Conservation (phyloP, 2,329 filamentous ascomycete species). For the Colletotrichum godetiae region DNA sequence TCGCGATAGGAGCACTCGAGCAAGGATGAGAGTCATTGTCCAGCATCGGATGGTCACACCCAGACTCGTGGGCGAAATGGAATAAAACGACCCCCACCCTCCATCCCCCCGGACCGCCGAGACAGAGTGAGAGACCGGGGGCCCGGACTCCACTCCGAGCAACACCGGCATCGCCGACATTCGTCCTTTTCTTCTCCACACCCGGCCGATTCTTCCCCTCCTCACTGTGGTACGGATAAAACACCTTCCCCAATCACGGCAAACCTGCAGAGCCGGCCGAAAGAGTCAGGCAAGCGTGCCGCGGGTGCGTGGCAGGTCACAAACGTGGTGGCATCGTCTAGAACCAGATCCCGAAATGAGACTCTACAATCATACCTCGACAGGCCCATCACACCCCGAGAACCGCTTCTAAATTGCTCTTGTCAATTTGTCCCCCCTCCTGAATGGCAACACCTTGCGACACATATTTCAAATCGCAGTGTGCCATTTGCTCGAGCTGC, state of each 20-base stretch:
- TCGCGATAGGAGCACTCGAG: neutral
- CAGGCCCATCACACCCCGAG: slow-evolving; percentile 4
- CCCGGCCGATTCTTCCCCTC: neutral
- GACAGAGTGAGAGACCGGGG: neutral
- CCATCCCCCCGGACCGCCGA: neutral
- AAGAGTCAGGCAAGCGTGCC: neutral
- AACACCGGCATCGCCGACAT: slow-evolving; percentile 15
- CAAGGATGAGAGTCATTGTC: slow-evolving; percentile 26
- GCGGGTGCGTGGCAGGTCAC: neutral
- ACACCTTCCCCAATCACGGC: neutral
- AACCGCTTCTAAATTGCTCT: neutral
- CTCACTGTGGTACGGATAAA: neutral
- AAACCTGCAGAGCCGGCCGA: neutral
- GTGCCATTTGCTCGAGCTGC: neutral
- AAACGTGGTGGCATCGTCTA: neutral
- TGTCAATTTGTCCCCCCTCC: neutral
- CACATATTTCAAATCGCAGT: neutral
- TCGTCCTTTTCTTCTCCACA: neutral
- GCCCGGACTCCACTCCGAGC: slow-evolving; percentile 9
- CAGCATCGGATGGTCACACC: neutral
- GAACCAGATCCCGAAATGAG: neutral
- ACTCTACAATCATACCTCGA: neutral
- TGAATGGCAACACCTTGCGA: neutral
- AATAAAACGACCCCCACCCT: neutral
- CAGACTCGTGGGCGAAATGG: neutral